These are phyloP conservation scores for Pezicula carpinea DNA, from an alignment of 2,329 filamentous ascomycete genomes.

Conservation along the genomic window DNA sequence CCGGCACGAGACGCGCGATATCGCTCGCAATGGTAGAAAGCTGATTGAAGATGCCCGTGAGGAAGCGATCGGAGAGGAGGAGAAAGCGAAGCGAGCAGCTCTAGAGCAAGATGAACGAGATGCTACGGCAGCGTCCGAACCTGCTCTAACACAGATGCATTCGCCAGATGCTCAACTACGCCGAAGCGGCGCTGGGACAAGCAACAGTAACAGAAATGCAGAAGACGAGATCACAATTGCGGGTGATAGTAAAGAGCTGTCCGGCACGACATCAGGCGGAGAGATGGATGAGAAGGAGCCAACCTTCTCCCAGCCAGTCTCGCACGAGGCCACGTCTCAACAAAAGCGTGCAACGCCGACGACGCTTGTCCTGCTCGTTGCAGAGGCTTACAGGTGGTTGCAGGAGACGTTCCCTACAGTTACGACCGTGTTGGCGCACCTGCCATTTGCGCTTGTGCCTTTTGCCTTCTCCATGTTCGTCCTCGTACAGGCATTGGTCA, in stretches of 20 bases:
- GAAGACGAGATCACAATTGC: too few relatives aligned
- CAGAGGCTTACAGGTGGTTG: conserved; percentile 48
- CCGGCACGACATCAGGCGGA: conserved; percentile 7
- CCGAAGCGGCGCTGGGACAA: background rate
- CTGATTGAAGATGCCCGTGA: conserved; percentile 42
- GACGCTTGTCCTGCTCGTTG: conserved; percentile 49
- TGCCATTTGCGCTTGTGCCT: conserved; percentile 64
- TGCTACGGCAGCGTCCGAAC: background rate
- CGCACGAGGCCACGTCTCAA: conserved; percentile 1
- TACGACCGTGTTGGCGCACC: conserved; percentile 57
- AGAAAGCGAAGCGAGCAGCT: conserved; percentile 9
- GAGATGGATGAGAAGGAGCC: conserved; percentile 17
- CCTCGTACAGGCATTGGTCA: conserved; percentile 66
- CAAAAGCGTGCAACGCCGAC: conserved; percentile 21
- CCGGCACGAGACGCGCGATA: conserved; percentile 57
- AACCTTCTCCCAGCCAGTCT: conserved; percentile 5
- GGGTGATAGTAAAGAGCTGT: too few relatives aligned
- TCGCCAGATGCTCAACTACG: conserved; percentile 1
- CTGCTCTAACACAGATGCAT: background rate
- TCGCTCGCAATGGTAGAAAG: conserved; percentile 50
- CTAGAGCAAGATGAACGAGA: conserved; percentile 6
- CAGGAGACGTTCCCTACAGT: conserved; percentile 69
- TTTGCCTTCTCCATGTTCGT: conserved; percentile 74
- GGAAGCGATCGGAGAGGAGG: conserved; percentile 31
- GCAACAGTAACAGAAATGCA: conserved; percentile 13